phyloP scores from a whole-genome alignment of 2,329 filamentous ascomycete genomes.

The Lecanicillium sp. region DNA sequence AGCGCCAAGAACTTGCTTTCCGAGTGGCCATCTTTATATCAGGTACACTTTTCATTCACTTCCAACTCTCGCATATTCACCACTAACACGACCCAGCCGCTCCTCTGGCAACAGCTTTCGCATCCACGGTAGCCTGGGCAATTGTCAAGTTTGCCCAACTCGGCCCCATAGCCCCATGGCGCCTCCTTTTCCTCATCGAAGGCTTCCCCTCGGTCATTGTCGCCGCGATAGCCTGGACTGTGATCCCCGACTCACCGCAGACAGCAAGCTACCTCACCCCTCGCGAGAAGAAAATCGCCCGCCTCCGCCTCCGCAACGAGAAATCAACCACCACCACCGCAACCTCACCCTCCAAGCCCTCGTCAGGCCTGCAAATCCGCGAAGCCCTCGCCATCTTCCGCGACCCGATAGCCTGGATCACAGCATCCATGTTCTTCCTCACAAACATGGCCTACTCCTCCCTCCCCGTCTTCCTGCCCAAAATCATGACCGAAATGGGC shows the following conservation, averaged over 20 bases:
- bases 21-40: slow-evolving; percentile 82
- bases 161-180: slow-evolving; percentile 70
- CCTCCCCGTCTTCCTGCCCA: slow-evolving; percentile 80
- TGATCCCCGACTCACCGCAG: slow-evolving; percentile 68
- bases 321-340: slow-evolving; percentile 17
- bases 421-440: slow-evolving; percentile 76
- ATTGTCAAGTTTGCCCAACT: slow-evolving; percentile 61
- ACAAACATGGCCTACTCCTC: slow-evolving; percentile 84
- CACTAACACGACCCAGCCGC: slow-evolving; percentile 45
- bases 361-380: slow-evolving; percentile 37
- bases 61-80: background rate
- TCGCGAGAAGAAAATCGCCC: slow-evolving; percentile 61
- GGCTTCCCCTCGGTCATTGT: slow-evolving; percentile 76
- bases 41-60: slow-evolving; percentile 28
- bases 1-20: slow-evolving; percentile 67
- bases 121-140: slow-evolving; percentile 68
- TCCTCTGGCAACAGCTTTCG: slow-evolving; percentile 67
- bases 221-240: slow-evolving; percentile 62
- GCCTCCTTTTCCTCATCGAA: slow-evolving; percentile 76
- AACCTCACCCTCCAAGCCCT: slow-evolving; percentile 10
- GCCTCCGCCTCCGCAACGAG: slow-evolving; percentile 53
- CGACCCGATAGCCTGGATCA: slow-evolving; percentile 66
- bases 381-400: slow-evolving; percentile 51
- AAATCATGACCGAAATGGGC: slow-evolving; percentile 70
- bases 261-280: slow-evolving; percentile 54